These are phyloP conservation scores for Zymoseptoria crescenta DNA, from an alignment of 2,329 filamentous ascomycete species.

Conservation along the genomic window DNA sequence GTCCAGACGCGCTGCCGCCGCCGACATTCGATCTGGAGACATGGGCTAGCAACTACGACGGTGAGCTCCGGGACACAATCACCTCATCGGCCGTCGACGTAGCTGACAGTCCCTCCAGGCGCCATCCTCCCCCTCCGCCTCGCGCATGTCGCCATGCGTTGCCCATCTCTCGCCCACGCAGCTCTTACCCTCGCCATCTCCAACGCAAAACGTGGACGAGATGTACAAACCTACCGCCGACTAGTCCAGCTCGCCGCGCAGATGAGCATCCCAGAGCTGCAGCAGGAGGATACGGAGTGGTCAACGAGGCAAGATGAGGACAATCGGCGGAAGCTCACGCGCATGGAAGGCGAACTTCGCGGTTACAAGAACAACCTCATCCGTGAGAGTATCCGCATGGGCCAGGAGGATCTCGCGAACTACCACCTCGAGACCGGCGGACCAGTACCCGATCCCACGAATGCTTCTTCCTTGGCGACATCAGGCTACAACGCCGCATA, in stretches of 20 bases:
- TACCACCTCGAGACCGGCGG: slow-evolving; percentile 72
- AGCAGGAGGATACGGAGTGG: slow-evolving; percentile 64
- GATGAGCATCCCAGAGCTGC: slow-evolving; percentile 60
- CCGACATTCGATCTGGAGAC: slow-evolving; percentile 88
- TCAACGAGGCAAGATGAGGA: slow-evolving; percentile 57
- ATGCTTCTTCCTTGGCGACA: slow-evolving; percentile 10
- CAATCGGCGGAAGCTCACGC: slow-evolving; percentile 61
- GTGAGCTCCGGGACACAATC: slow-evolving; percentile 38
- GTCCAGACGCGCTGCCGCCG: slow-evolving; percentile 25
- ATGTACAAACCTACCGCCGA: slow-evolving; percentile 63
- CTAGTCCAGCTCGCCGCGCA: slow-evolving; percentile 60
- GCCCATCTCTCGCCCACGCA: slow-evolving; percentile 66
- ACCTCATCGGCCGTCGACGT: background rate
- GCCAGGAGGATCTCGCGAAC: slow-evolving; percentile 81
- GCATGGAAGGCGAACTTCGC: slow-evolving; percentile 78
- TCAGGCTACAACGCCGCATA: slow-evolving; percentile 59
- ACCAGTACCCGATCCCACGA: slow-evolving; percentile 20
- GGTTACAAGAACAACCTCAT: slow-evolving; percentile 95
- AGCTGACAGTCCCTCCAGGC: slow-evolving; percentile 43
- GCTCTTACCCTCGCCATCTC: slow-evolving; percentile 69
- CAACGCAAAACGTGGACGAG: slow-evolving; percentile 68
- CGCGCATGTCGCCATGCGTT: slow-evolving; percentile 70
- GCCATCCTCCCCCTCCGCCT: slow-evolving; percentile 75
- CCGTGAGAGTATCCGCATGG: slow-evolving; percentile 91
- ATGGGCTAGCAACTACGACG: slow-evolving; percentile 83